Conservation (phyloP, 352 stramenopile species). For the Peronospora farinosa region DNA sequence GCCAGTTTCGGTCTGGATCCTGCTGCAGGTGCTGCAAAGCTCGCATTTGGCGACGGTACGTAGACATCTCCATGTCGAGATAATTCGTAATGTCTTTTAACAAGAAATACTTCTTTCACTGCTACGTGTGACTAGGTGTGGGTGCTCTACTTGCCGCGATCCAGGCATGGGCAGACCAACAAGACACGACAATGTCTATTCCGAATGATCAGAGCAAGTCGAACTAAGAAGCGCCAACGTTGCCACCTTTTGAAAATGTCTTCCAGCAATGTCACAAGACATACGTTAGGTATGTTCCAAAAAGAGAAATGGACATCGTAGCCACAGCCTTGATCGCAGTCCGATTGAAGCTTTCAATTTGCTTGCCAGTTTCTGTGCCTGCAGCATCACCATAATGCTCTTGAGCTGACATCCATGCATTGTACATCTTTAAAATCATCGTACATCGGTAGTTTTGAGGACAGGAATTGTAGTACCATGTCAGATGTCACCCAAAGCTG, state of each 20-base stretch:
- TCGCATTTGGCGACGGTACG: constrained; percentile 79
- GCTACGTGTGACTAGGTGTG: constrained; percentile 35
- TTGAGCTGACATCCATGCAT: too few species aligned
- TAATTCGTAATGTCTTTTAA: not conserved
- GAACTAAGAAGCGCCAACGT: constrained; percentile 10
- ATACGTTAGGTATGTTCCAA: not conserved
- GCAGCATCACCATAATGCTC: not conserved
- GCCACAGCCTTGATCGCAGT: not conserved
- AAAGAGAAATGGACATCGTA: not conserved
- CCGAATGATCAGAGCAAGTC: constrained; percentile 11
- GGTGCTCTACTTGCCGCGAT: constrained; percentile 71
- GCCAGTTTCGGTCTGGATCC: constrained; percentile 87
- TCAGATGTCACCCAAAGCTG: too few species aligned
- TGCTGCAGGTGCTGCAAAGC: constrained; percentile 63
- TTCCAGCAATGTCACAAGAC: not conserved
- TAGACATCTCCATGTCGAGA: not conserved
- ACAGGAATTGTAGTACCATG: too few species aligned
- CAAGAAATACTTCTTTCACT: constrained; percentile 1
- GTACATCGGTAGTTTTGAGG: too few species aligned
- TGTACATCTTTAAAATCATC: too few species aligned
- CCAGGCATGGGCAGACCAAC: constrained; percentile 67
- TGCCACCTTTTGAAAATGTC: constrained; percentile 2
- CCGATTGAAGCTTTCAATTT: not conserved
- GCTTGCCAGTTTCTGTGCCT: not conserved
- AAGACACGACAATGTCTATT: constrained; percentile 37